Percentiles rank a stretch among this genome's conserved stretches.
phyloP scores from a whole-genome alignment of 2,329 filamentous ascomycete species.

The Alternaria triticina region DNA sequence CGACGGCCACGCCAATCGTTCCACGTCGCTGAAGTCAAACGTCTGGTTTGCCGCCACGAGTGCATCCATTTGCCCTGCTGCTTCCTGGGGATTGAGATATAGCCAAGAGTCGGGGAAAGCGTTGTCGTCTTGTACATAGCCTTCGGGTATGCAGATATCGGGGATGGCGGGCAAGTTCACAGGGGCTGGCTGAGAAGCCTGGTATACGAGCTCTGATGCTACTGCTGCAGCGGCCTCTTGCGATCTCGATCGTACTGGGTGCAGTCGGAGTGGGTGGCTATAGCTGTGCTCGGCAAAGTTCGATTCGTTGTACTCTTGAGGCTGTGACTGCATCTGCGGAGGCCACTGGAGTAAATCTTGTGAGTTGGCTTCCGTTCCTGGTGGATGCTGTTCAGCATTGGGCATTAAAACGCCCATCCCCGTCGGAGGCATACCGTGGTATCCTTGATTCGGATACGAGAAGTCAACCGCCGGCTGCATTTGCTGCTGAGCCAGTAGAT shows the following conservation, averaged over 20 bases:
- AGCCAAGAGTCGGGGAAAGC: neutral
- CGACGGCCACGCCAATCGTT: neutral
- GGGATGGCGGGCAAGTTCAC: neutral
- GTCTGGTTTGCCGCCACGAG: constrained; percentile 4
- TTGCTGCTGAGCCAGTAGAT: neutral
- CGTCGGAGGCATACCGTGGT: neutral
- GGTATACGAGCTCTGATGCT: neutral
- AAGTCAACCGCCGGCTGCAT: neutral
- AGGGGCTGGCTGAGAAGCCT: neutral
- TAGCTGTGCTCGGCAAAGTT: neutral
- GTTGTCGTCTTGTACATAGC: neutral
- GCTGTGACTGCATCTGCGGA: neutral
- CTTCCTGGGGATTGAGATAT: neutral
- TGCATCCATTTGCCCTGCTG: neutral
- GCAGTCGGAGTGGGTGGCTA: neutral
- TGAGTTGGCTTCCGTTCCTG: neutral
- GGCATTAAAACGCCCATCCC: neutral
- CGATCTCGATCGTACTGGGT: neutral
- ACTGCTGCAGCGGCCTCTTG: constrained; percentile 1
- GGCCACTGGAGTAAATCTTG: neutral
- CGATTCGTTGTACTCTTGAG: neutral
- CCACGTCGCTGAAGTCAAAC: neutral
- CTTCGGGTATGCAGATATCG: neutral
- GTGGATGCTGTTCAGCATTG: neutral
- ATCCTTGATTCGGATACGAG: neutral